Evolutionary conservation across 805 yeast genomes (phyloP), one percentile per base, ranked within the genome.

Genomic region (Sporopachydermia quercuum): DNA sequence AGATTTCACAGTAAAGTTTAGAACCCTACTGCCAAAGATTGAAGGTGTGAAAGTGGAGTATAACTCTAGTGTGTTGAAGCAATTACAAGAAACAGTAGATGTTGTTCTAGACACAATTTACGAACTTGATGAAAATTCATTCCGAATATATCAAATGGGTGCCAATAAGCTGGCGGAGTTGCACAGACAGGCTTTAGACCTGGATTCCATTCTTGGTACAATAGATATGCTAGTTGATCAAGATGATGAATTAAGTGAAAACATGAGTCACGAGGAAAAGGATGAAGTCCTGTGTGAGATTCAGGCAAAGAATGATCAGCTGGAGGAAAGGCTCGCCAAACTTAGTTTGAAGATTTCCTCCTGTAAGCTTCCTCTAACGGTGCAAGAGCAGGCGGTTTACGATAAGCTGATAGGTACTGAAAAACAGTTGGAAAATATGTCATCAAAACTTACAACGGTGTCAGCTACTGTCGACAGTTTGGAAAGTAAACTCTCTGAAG

Each of bases 401-500:
- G 30, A n/a, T 8, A 23, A 23, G n/a, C 30, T 23, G 30, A n/a
- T n/a, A 23, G 30, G 13, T 23, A 23, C 30, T 23, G 30, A 23
- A n/a, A 8, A 43, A 3, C 40, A 42, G 5, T 42, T 70, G 11
- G 47, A 51, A 5, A 47, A 52, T 3, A 54, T 44, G 6, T 38
- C 67, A 3, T 40, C 44, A 8, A 45, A 51, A 18, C 45, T 52
- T 27, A 49, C 45, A 19, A 38, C 37, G 19, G 43, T 45, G 43
- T n/a, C n/a, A n/a, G n/a, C n/a, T n/a, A n/a, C n/a, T n/a, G n/a
- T n/a, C n/a, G n/a, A n/a, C n/a, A n/a, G n/a, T n/a, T n/a, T n/a
- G n/a, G 39, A 35, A 54, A 58, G 4, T 39, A 53, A 13, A 58
- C 65, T 1, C 47, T 70, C 19, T 58, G 64, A 38, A 52, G 52